Evolutionary conservation across 495 filamentous ascomycete genomes (phyloP), one percentile per base, ranked within the genome.

Genomic region (Penicillium chermesinum): DNA sequence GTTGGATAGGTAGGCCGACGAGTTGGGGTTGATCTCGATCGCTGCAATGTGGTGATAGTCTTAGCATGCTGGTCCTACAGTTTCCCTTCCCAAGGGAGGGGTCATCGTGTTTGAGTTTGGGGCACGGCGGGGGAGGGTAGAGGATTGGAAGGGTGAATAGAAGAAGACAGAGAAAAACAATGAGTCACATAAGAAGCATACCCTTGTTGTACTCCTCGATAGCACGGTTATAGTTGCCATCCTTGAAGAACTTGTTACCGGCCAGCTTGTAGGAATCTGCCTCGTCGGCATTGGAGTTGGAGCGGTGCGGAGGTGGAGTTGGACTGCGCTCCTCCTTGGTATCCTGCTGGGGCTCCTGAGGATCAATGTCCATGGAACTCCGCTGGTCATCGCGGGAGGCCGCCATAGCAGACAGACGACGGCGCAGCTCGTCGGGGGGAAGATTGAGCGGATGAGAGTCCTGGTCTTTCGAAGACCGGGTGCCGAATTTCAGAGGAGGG

Each of bases 161-260:
- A 36, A 44, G 4, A 5, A n/a, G 10, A 18, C 6, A 35, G 19
- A 44, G 13, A 13, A 18, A 30, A 40, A 15, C 14, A 35, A 13
- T 25, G 9, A 13, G 18, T 34, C 15, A 35, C 25, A 34, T n/a
- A 37, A 40, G 48, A 43, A 27, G 55, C 69, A 51, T 67, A 96
- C 90, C 93, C 79, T 95, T 96, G 42, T 85, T 90, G 63, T 97
- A 98, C 62, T 95, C 88, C 52, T 87, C 79, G 59, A 96, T 87
- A 16, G 94, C 91, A 54, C 83, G 82, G 33, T 72, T 69, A 62
- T 90, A 98, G 54, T 96, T 84, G 57, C 83, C 85, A 48, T 87
- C 84, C 73, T 96, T 96, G 76, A 95, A 98, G 60, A 86, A 91
- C 58, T 91, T 94, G 72, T 98, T 98, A 22, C 93, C 93, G 19